Evolutionary conservation across 345 rosid species (phyloP).

Genomic region (Viola odorata): DNA sequence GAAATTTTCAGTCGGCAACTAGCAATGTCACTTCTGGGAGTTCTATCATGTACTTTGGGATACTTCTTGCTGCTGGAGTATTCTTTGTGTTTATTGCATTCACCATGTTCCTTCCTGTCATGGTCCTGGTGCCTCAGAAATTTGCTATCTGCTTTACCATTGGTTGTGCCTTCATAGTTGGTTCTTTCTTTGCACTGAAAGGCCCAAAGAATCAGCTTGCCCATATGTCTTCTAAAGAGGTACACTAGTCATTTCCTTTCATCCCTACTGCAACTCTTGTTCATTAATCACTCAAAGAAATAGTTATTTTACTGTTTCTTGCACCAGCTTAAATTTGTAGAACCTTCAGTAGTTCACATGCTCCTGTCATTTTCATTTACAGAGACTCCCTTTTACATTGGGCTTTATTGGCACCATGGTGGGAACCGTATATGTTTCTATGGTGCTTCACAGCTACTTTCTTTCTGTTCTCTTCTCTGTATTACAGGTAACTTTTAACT

Average conservation of each 20-base stretch:
- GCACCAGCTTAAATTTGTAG: neutral
- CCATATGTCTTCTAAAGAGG: slow-evolving; percentile 92
- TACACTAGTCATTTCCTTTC: slow-evolving; percentile 2
- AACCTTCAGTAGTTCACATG: neutral
- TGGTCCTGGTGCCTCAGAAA: slow-evolving; percentile 92
- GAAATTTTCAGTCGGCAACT: slow-evolving; percentile 76
- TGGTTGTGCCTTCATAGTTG: slow-evolving; percentile 79
- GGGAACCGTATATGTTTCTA: slow-evolving; percentile 84
- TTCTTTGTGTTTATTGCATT: slow-evolving; percentile 83
- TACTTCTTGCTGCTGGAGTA: slow-evolving; percentile 70
- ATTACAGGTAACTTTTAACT: slow-evolving; percentile 48
- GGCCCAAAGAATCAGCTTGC: slow-evolving; percentile 75
- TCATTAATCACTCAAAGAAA: neutral
- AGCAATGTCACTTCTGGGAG: slow-evolving; percentile 83
- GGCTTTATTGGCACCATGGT: slow-evolving; percentile 82
- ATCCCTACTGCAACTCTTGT: neutral
- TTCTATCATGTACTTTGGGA: slow-evolving; percentile 75
- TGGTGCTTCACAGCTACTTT: slow-evolving; percentile 90
- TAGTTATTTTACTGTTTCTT: neutral
- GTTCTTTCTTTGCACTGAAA: slow-evolving; percentile 82
- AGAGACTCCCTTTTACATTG: slow-evolving; percentile 87
- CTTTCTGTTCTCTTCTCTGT: slow-evolving; percentile 88
- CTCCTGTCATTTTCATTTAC: slow-evolving; percentile 19
- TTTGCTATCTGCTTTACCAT: slow-evolving; percentile 88
- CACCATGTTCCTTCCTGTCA: slow-evolving; percentile 91